Evolutionary conservation across 345 rosid species (phyloP), one percentile per base, ranked within the genome.

Genomic region (Brassica cretica): DNA sequence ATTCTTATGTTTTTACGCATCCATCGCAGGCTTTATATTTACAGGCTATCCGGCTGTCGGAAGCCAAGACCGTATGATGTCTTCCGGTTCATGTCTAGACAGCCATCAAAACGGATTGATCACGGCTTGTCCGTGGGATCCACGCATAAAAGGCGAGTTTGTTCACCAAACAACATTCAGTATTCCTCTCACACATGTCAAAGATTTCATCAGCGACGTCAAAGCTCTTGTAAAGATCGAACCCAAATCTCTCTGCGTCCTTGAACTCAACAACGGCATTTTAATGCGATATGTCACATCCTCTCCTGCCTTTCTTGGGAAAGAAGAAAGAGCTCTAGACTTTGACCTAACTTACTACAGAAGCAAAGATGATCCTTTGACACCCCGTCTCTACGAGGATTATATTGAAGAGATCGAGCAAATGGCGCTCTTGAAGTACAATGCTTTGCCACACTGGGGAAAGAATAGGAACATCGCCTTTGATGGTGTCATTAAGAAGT

Each of bases 1-100:
- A 10, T 41, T 41, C n/a, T 10, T 41, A 41, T 41, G 51, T 41
- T 27, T 27, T 27, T 27, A 27, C 3, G 29, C 29, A 27, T 27
- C 68, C 49, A 7, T 15, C 6, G 55, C 19, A 92, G 96, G 87
- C 58, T 0, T 84, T 1, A 4, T 66, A 12, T 91, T 93, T 53
- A 87, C 88, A 1, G 89, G 93, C 2, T 91, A 89, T 79, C 97
- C 97, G 0, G 92, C 87, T 11, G 79, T 89, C 2, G 97, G 94
- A 60, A 81, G 70, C 33, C 97, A 93, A 41, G 73, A 87, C 65
- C 86, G 88, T 6, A 76, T 93, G 21, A 93, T 91, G 74, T 82
- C 97, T 1, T 91, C 95, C 0, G 97, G 98, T 29, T 69, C 89
- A 0, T 93, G 98, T 75, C 89, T 93, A 0, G 95, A 93, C 32